Evolutionary conservation across 495 filamentous ascomycete genomes (phyloP), one percentile per base, ranked within the genome.

Genomic region (Darksidea phi): DNA sequence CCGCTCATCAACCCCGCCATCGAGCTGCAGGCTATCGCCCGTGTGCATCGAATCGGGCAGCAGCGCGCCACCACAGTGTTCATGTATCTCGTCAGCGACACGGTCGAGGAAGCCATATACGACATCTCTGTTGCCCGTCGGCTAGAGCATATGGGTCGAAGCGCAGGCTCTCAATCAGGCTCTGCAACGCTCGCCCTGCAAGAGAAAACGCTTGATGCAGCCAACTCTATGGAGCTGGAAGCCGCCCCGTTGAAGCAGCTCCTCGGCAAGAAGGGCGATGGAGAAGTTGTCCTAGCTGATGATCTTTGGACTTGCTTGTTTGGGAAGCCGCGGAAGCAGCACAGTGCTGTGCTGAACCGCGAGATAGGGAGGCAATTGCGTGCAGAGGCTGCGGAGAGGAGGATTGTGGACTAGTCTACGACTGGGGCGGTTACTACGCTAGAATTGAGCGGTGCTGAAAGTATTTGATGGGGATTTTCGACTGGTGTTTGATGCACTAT

Each of bases 261-360:
- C 59, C 81, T 97, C 72, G 82, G 80, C 28, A 86, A 84, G 61
- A 76, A 81, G 20, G 82, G 80, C 1, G 85, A 86, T n/a, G 93
- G 93, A 6, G 93, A 97, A 71, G 71, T 87, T 47, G 89, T 97
- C 4, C 79, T 82, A 24, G 79, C 88, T 53, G 82, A 87, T 38
- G 93, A 96, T 73, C 73, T 97, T 25, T 96, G 91, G 93, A 82
- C 82, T 48, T 97, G 93, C 75, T 74, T 97, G 10, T 97, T 96
- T 51, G 65, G 70, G 12, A 74, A 74, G 63, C 46, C 48, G 21
- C 24, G 64, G 53, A 54, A 51, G 43, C 56, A 59, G 38, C 56
- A 48, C 49, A 25, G 42, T 23, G 59, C 53, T 17, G 54, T 48
- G 42, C 10, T 70, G 50, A 59, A 68, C 20, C 15, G n/a, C 21